Evolutionary conservation across 345 rosid species (phyloP), one percentile per base, ranked within the genome.

Genomic region (Alliaria petiolata): DNA sequence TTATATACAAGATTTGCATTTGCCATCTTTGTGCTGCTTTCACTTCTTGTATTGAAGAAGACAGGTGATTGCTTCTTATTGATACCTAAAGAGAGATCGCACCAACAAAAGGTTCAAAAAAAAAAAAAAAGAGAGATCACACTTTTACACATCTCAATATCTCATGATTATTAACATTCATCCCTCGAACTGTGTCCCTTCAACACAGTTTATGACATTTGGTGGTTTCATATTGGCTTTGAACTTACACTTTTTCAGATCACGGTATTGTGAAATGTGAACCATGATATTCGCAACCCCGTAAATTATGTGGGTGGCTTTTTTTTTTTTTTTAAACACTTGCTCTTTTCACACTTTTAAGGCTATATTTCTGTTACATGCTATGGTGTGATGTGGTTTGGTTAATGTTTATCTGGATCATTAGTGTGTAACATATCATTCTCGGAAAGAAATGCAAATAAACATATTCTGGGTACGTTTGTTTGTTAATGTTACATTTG

Each of bases 51-150:
- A 36, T 5, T 47, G 66, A 36, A 36, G 15, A 59, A 47, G 67
- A 13, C 39, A 38, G 16, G 30, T 47, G 40, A 5, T 12, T 46
- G 40, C 49, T 16, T 49, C 59, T 26, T 38, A 40, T 26, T 49
- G 42, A 22, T 47, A 59, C 33, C 74, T 70, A 33, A 40, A 70
- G 39, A 51, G 38, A 69, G 16, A 47, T 47, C 38, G 38, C 42
- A 22, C 25, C 3, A 22, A 22, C 2, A 22, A n/a, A n/a, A n/a
- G n/a, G n/a, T n/a, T n/a, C n/a, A n/a, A n/a, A n/a, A n/a, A n/a
- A n/a, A n/a, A n/a, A n/a, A n/a, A n/a, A n/a, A n/a, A n/a, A n/a
- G n/a, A n/a, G n/a, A n/a, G n/a, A n/a, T n/a, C n/a, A 69, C 47
- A 55, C 40, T 33, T 55, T 33, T 8, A 20, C 55, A 56, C 57